phyloP scores from a whole-genome alignment of 2,329 filamentous ascomycete species.

The Claviceps sp. region DNA sequence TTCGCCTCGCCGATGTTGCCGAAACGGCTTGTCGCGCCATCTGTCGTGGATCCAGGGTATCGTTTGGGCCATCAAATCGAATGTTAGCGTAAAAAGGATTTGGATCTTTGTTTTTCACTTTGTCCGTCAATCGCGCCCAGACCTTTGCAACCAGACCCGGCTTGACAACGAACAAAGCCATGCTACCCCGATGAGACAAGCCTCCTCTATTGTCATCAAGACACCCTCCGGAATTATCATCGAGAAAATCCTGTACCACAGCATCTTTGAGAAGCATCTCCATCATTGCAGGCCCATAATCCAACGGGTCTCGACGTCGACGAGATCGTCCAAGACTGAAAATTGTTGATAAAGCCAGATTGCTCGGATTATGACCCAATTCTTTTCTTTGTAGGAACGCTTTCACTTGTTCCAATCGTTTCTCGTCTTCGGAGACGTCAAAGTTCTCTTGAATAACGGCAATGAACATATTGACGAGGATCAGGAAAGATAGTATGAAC shows the following conservation, averaged over 20 bases:
- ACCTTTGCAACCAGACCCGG: constrained; percentile 45
- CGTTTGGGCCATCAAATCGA: constrained; percentile 56
- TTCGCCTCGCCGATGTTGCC: constrained; percentile 68
- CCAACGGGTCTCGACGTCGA: constrained; percentile 64
- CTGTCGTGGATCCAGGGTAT: constrained; percentile 67
- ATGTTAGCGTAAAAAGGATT: constrained; percentile 87
- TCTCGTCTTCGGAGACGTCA: constrained; percentile 96
- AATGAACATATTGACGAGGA: constrained; percentile 99
- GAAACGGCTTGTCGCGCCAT: constrained; percentile 86
- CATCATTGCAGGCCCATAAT: constrained; percentile 81
- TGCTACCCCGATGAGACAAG: constrained; percentile 18
- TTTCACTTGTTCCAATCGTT: constrained; percentile 89
- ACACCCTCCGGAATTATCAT: constrained; percentile 45
- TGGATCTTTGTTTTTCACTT: constrained; percentile 55
- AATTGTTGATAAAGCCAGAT: constrained; percentile 62
- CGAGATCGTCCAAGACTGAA: constrained; percentile 48
- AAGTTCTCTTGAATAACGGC: constrained; percentile 99
- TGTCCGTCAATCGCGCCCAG: constrained; percentile 46
- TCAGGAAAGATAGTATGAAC: constrained; percentile 93
- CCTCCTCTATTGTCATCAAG: constrained; percentile 18
- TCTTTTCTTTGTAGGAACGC: constrained; percentile 89
- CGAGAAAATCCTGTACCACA: constrained; percentile 86
- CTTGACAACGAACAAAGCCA: constrained; percentile 28
- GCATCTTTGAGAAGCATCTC: constrained; percentile 96
- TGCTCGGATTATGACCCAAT: constrained; percentile 56